Conservation (phyloP, 169 alveolate genomes). For the Babesia ovata region DNA sequence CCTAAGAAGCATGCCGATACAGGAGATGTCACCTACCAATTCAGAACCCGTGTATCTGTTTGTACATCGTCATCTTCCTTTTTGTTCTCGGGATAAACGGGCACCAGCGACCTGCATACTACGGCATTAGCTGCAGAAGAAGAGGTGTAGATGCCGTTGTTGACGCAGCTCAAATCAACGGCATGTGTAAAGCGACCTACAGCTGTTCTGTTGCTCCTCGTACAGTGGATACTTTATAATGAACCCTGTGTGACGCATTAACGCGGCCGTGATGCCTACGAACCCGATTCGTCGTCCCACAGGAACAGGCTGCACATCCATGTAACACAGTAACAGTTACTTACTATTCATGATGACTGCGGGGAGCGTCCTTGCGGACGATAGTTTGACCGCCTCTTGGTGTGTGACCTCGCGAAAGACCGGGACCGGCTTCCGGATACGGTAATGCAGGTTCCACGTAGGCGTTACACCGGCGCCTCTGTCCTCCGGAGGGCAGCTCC, state of each 20-base stretch:
- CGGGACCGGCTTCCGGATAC: not conserved
- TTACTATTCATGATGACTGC: conserved; percentile 12
- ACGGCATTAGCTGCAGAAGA: not conserved
- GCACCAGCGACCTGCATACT: conserved; percentile 56
- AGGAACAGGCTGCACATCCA: conserved; percentile 35
- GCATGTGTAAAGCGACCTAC: conserved; percentile 14
- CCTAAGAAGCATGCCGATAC: conserved; percentile 44
- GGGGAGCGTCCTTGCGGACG: not conserved
- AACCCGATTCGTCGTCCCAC: conserved; percentile 69
- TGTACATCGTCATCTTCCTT: conserved; percentile 60
- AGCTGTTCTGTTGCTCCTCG: conserved; percentile 51
- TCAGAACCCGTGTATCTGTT: conserved; percentile 47
- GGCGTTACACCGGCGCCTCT: conserved; percentile 28
- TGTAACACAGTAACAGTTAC: not conserved
- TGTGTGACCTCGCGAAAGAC: not conserved
- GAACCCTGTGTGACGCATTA: conserved; percentile 7
- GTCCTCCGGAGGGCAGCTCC: not conserved
- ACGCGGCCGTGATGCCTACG: not conserved
- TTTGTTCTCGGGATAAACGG: conserved; percentile 28
- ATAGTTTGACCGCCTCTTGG: not conserved
- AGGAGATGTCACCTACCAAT: conserved; percentile 39
- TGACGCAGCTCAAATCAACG: not conserved
- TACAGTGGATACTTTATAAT: conserved; percentile 56
- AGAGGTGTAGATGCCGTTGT: not conserved
- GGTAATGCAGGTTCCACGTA: not conserved